Evolutionary conservation across 306 rosid species (phyloP), one percentile per base, ranked within the genome.

Genomic region (Cicer judaicum): DNA sequence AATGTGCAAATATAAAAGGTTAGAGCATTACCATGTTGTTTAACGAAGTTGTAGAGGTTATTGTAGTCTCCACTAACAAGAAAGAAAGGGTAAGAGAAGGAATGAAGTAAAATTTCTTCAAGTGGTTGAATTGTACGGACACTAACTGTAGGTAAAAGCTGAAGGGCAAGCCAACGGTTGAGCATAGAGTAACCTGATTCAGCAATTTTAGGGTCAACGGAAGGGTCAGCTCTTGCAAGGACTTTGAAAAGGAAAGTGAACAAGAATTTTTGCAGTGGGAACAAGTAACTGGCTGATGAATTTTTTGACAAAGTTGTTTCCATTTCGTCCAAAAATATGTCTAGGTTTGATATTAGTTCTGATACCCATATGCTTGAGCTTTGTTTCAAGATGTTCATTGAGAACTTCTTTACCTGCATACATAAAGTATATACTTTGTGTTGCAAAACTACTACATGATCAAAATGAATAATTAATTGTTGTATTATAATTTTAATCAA

Each of bases 91-190:
- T 86, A 90, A 2, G 92, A 47, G 42, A 88, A 95, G 18, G 99
- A 95, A 69, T 95, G 99, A 34, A 95, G 86, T 70, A 95, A 81
- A 43, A 92, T 85, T 82, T 95, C 99, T 72, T 89, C 99, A 0
- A 95, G 85, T 6, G 99, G 99, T 79, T 92, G 99, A 34, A 89
- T 68, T 39, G 80, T 0, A 52, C 98, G 93, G 0, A 92, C 61
- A 69, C 82, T 66, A 36, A 88, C 54, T 0, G 91, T 92, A 68
- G 99, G 97, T 14, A 87, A 88, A 15, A 95, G 59, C 89, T 92
- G 97, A 18, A 95, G 79, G 14, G 92, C 98, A 4, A 92, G 92
- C 99, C 99, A 95, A 8, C 82, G 56, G 77, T 90, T 74, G 2
- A 95, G 62, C 87, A 89, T 88, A 10, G 44, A 11, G 16, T 79